Conservation (phyloP, 371 early-diverging fungal species). For the Mortierella sp. region DNA sequence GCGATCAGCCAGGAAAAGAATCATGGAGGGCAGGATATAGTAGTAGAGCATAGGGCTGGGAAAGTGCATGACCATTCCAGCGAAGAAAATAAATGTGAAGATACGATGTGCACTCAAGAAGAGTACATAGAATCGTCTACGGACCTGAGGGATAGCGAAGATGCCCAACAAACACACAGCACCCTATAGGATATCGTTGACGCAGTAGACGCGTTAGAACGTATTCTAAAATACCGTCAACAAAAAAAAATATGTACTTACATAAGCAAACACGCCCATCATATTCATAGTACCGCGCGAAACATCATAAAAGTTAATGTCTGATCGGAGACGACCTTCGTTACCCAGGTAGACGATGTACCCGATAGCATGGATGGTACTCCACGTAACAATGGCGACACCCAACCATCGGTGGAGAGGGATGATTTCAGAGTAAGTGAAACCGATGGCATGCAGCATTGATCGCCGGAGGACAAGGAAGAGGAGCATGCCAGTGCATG, state of each 20-base stretch:
- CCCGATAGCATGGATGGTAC: constrained; percentile 37
- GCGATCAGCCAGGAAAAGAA: constrained; percentile 52
- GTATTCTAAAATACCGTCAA: too few relatives aligned
- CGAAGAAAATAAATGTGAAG: constrained; percentile 39
- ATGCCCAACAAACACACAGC: constrained; percentile 45
- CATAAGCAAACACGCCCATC: constrained; percentile 53
- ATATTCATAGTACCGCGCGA: constrained; percentile 46
- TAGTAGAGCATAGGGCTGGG: constrained; percentile 53
- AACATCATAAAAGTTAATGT: constrained; percentile 34
- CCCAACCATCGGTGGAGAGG: constrained; percentile 56
- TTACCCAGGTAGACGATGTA: constrained; percentile 32
- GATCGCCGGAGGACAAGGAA: constrained; percentile 55
- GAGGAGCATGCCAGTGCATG: constrained; percentile 43
- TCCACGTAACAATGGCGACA: constrained; percentile 44
- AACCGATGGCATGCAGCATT: constrained; percentile 56
- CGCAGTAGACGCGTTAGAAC: background rate
- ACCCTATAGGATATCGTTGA: constrained; percentile 16
- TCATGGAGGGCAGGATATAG: constrained; percentile 40
- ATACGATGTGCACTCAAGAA: constrained; percentile 45
- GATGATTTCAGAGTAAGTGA: constrained; percentile 51
- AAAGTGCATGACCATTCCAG: constrained; percentile 36
- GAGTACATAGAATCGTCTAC: constrained; percentile 38
- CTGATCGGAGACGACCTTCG: constrained; percentile 16
- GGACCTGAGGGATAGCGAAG: constrained; percentile 40
- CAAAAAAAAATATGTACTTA: constrained; percentile 13